Evolutionary conservation across 2,329 filamentous ascomycete species (phyloP).

Genomic region (Fusarium liriodendri): DNA sequence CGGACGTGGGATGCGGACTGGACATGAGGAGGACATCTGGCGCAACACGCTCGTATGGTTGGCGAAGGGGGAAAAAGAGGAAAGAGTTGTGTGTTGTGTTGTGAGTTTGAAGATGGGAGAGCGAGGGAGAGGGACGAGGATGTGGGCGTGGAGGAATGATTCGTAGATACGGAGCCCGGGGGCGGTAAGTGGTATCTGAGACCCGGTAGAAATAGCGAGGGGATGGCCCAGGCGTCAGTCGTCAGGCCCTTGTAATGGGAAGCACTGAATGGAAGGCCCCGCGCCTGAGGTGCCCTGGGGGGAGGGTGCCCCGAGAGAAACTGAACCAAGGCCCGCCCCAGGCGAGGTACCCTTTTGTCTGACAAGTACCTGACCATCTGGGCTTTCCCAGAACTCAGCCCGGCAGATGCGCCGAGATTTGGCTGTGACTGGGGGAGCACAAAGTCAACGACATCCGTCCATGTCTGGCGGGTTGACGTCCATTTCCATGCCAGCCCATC

Average conservation of each 20-base stretch:
- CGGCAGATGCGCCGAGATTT: conserved; percentile 22
- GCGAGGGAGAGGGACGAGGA: conserved; percentile 33
- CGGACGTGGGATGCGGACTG: conserved; percentile 60
- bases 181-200: conserved; percentile 29
- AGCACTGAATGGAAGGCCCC: neutral
- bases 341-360: conserved; percentile 27
- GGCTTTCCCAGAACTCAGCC: conserved; percentile 4
- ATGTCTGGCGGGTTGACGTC: conserved; percentile 25
- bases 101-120: conserved; percentile 32
- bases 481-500: neutral
- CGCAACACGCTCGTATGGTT: conserved; percentile 45
- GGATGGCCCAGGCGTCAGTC: conserved; percentile 30
- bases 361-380: conserved; percentile 27
- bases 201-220: conserved; percentile 21
- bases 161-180: conserved; percentile 43
- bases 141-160: conserved; percentile 47
- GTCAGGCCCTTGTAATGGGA: conserved; percentile 17
- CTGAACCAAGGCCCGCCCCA: neutral
- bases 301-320: conserved; percentile 14
- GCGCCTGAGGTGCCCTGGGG: neutral
- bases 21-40: conserved; percentile 71
- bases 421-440: conserved; percentile 13
- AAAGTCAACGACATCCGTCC: neutral
- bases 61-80: conserved; percentile 17
- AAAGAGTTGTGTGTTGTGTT: conserved; percentile 13